Conservation (phyloP, 176 grass and related monocot species). For the Carex littledalei region DNA sequence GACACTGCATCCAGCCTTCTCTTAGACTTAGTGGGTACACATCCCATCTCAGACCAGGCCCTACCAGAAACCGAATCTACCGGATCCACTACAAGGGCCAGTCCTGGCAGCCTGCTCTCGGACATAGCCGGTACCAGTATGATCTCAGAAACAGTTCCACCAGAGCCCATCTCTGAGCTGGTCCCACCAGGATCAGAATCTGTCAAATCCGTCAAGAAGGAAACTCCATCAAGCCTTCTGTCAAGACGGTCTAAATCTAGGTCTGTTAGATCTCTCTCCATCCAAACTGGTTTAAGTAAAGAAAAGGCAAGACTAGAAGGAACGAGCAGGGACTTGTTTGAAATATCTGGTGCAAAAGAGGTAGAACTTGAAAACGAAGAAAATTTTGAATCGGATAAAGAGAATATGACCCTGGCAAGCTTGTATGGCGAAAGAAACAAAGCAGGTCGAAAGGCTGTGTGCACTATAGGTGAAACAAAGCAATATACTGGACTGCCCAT, state of each 20-base stretch:
- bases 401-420: slow-evolving; percentile 39
- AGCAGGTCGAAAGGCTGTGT: slow-evolving; percentile 6
- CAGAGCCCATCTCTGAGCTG: background rate
- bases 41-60: background rate
- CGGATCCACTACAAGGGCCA: background rate
- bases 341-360: slow-evolving; percentile 32
- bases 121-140: slow-evolving; percentile 11
- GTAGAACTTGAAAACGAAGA: slow-evolving; percentile 34
- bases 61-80: background rate
- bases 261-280: slow-evolving; percentile 53
- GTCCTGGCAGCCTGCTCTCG: background rate
- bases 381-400: slow-evolving; percentile 35
- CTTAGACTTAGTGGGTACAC: slow-evolving; percentile 14
- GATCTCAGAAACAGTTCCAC: background rate
- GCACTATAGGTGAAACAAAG: slow-evolving; percentile 4
- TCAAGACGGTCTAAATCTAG: slow-evolving; percentile 59
- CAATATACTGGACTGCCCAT: background rate
- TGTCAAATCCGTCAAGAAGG: slow-evolving; percentile 34
- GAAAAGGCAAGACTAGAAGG: slow-evolving; percentile 34
- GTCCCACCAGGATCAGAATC: slow-evolving; percentile 28
- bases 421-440: slow-evolving; percentile 29
- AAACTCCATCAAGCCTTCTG: slow-evolving; percentile 32
- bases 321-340: slow-evolving; percentile 30
- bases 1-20: background rate
- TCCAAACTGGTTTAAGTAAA: slow-evolving; percentile 55